Conservation (phyloP, 176 grass and related monocot species). For the Musa troglodytarum region DNA sequence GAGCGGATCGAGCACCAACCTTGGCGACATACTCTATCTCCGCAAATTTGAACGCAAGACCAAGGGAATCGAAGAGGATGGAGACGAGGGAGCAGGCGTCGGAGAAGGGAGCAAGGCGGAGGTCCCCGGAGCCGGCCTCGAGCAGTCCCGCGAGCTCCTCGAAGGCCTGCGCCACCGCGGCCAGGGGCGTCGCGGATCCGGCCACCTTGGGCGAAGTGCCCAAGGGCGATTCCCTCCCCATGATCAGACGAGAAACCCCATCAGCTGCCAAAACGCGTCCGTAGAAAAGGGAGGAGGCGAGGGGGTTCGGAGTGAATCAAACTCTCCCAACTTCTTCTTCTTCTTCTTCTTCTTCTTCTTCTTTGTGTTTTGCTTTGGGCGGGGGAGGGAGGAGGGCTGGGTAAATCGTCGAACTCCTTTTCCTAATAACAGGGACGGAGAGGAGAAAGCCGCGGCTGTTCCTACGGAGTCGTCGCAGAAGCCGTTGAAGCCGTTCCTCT, state of each 20-base stretch:
- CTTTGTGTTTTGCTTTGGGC: too few relatives aligned
- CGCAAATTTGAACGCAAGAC: conserved; percentile 90
- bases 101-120: conserved; percentile 56
- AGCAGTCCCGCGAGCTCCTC: conserved; percentile 54
- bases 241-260: background rate
- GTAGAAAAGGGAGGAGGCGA: background rate
- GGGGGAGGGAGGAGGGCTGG: too few relatives aligned
- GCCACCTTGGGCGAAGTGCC: conserved; percentile 26
- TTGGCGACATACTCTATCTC: conserved; percentile 95
- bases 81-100: conserved; percentile 82
- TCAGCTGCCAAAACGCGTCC: too few relatives aligned
- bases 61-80: conserved; percentile 78
- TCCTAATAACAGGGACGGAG: background rate
- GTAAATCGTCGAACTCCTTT: too few relatives aligned
- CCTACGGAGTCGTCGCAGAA: background rate
- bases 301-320: too few relatives aligned
- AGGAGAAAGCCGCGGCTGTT: background rate
- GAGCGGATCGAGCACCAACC: conserved; percentile 12
- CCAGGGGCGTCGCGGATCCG: conserved; percentile 36
- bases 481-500: too few relatives aligned
- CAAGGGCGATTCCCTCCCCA: conserved; percentile 5
- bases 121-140: conserved; percentile 37
- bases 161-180: conserved; percentile 64
- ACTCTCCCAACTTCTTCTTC: too few relatives aligned
- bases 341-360: too few relatives aligned